Percentiles rank a stretch among this genome's conserved stretches.
Evolutionary conservation across 306 rosid species (phyloP).

Genomic region (Datisca glomerata): DNA sequence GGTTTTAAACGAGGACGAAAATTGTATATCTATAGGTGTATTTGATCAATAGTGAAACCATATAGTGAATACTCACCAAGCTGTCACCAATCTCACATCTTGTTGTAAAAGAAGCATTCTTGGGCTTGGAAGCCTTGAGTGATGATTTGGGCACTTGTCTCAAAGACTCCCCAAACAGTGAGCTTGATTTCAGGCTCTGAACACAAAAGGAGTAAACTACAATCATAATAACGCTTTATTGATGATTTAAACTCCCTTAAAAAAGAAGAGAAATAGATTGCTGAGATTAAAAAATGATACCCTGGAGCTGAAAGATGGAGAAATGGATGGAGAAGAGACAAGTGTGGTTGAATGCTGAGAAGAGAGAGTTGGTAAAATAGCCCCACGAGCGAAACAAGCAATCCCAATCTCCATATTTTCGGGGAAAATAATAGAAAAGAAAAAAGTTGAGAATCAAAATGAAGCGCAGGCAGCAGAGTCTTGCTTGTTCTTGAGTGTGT

Average conservation of each 20-base stretch:
- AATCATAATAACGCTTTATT: not conserved
- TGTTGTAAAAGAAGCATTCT: conserved; percentile 30
- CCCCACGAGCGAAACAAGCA: conserved; percentile 53
- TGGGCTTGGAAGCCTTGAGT: conserved; percentile 40
- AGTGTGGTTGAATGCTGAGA: conserved; percentile 36
- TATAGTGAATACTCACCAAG: conserved; percentile 45
- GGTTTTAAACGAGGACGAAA: no score
- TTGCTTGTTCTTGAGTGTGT: not conserved
- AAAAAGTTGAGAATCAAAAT: not conserved
- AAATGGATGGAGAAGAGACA: conserved; percentile 37
- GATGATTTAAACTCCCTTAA: not conserved
- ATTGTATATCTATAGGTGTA: no score
- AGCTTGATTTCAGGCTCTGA: conserved; percentile 70
- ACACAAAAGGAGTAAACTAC: not conserved
- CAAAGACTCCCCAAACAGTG: conserved; percentile 74
- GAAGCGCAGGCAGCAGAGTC: conserved; percentile 3
- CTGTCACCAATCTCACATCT: conserved; percentile 87
- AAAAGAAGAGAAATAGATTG: conserved; percentile 2
- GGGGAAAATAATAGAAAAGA: not conserved
- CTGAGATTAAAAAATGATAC: conserved; percentile 15
- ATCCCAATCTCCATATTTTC: conserved; percentile 61
- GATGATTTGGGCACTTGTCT: conserved; percentile 53
- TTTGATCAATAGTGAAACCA: no score
- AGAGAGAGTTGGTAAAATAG: conserved; percentile 41
- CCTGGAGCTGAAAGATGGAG: conserved; percentile 53